A percentile compares a stretch with the other conserved stretches of the same genome.
phyloP scores from a whole-genome alignment of 495 filamentous ascomycete species.

The Penicillium bovifimosum region DNA sequence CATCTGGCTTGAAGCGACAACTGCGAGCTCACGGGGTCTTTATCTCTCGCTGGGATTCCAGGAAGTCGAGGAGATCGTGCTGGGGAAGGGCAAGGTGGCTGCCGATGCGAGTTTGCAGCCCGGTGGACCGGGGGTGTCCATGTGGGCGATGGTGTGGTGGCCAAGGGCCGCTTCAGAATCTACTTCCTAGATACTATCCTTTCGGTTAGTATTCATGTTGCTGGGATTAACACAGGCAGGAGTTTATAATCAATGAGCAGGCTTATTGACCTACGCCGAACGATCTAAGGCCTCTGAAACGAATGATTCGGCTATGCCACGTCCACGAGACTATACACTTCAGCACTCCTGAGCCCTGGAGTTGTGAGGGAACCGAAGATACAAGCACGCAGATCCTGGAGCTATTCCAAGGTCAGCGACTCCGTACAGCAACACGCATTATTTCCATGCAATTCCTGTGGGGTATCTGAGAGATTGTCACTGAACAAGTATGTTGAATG shows the following conservation, averaged over 20 bases:
- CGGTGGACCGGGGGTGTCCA: conserved; percentile 17
- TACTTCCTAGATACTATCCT: neutral
- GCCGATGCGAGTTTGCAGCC: conserved; percentile 18
- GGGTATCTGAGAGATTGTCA: neutral
- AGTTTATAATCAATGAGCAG: neutral
- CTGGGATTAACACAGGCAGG: neutral
- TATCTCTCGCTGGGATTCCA: conserved; percentile 28
- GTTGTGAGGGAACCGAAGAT: no score
- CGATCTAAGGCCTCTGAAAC: no score
- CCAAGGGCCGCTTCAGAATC: conserved; percentile 5
- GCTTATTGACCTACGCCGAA: no score
- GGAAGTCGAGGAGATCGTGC: conserved; percentile 20
- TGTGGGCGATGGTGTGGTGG: conserved; percentile 34
- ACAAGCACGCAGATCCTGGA: no score
- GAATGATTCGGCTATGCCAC: no score
- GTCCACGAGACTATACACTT: no score
- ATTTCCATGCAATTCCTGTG: no score
- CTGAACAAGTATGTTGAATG: no score
- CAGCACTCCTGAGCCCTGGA: no score
- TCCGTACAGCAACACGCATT: no score
- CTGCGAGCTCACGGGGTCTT: conserved; percentile 14
- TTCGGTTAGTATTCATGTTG: neutral
- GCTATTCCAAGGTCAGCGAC: no score
- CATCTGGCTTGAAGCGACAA: conserved; percentile 30
- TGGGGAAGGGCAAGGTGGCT: conserved; percentile 24